Base-by-base conservation (phyloP, 495 filamentous ascomycete genomes). In the Venustampulla echinocandica region DNA sequence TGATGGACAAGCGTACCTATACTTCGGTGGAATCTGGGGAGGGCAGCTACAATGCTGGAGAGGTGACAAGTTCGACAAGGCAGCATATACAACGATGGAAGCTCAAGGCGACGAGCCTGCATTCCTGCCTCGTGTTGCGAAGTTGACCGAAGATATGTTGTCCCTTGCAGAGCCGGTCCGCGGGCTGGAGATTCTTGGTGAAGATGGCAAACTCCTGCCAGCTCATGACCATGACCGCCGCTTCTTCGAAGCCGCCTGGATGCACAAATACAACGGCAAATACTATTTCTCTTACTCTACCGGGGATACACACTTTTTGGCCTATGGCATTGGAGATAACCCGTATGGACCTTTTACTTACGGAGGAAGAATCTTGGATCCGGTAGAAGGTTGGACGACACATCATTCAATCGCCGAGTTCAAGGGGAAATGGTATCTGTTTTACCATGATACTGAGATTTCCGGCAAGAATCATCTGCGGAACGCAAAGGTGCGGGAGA, bases 211-310 rank as follows among this genome's bases (percentile, higher is more conserved):
- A 59, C 76, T 66, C 1, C 58, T 87, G 38, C 39, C 52, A 1
- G 75, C 80, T 20, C 73, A 80, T 64, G 80, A 86, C 59, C 81
- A 86, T 63, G 78, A 82, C 44, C 55, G 80, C 4, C 67, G 82
- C n/a, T 87, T 86, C 69, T 86, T 87, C 64, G 82, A 87, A 67
- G 82, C 82, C 0, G 75, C 82, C 17, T 86, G 81, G 80, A 74
- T 85, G 75, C 81, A 86, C 54, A 69, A 72, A 52, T 75, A 80
- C 54, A 65, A 70, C 2, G 79, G 69, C 3, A 71, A 59, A 45
- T 87, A 86, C 63, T 88, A 88, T 61, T 85, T 86, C 59, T 76
- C 70, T 28, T 85, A 86, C 64, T 84, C 80, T 51, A 86, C 82
- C 10, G 83, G 82, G 28, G 82, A 87, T 61, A 79, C 81, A 46